These are phyloP conservation scores for Clonostachys rhizophaga DNA, from an alignment of 2,329 filamentous ascomycete genomes.

Conservation along the genomic window DNA sequence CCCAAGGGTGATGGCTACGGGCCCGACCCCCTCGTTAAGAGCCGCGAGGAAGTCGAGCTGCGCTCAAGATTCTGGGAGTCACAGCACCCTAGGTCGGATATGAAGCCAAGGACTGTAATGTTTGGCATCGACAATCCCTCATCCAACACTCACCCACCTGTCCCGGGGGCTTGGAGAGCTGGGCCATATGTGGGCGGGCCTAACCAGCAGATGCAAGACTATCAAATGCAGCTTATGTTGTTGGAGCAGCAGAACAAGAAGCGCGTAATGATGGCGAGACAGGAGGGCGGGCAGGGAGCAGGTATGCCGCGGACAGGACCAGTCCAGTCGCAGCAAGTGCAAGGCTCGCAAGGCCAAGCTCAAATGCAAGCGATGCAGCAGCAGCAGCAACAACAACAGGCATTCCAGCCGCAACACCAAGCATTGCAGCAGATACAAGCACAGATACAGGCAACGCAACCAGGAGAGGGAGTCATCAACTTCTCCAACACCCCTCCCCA, in stretches of 20 bases:
- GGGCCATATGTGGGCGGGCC: constrained; percentile 44
- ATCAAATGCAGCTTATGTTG: constrained; percentile 81
- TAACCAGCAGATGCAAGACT: constrained; percentile 80
- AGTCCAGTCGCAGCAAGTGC: too few species aligned
- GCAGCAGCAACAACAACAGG: constrained; percentile 1
- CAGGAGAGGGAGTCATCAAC: too few species aligned
- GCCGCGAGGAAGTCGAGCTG: too few species aligned
- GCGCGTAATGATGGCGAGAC: constrained; percentile 66
- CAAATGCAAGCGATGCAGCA: neutral
- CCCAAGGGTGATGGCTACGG: constrained; percentile 16
- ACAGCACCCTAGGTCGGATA: neutral
- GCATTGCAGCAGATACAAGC: too few species aligned
- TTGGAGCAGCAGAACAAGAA: constrained; percentile 79
- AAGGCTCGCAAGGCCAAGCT: neutral
- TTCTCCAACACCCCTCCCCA: too few species aligned
- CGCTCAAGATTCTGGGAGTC: too few species aligned
- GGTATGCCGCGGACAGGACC: neutral
- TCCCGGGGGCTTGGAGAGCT: constrained; percentile 31
- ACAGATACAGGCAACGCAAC: too few species aligned
- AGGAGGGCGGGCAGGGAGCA: constrained; percentile 52
- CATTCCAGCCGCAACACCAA: neutral
- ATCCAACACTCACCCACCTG: constrained; percentile 46
- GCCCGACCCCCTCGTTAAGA: too few species aligned
- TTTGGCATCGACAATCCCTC: neutral
- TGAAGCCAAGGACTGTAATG: too few species aligned